Conservation (phyloP, 2,329 filamentous ascomycete species). For the Neofusicoccum kwambonambiense region DNA sequence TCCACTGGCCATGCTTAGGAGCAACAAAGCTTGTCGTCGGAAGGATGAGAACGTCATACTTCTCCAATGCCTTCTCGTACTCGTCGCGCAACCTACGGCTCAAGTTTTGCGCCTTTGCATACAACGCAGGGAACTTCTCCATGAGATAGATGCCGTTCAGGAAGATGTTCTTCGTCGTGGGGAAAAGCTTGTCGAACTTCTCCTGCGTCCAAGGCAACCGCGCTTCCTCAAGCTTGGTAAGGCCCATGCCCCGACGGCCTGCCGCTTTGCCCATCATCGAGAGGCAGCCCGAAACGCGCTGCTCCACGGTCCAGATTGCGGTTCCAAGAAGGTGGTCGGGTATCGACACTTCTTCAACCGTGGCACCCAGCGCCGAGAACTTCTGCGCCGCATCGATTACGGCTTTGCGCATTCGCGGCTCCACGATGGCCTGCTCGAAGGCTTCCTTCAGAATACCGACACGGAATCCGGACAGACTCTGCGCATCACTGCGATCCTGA, state of each 20-base stretch:
- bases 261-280: slow-evolving; percentile 43
- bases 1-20: slow-evolving; percentile 21
- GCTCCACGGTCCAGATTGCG: slow-evolving; percentile 49
- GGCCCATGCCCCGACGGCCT: slow-evolving; percentile 39
- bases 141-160: slow-evolving; percentile 43
- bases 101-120: slow-evolving; percentile 44
- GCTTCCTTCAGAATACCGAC: slow-evolving; percentile 30
- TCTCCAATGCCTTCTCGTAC: slow-evolving; percentile 38
- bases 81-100: slow-evolving; percentile 38
- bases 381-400: slow-evolving; percentile 43
- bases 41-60: slow-evolving; percentile 43
- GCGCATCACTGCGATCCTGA: neutral
- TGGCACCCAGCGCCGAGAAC: slow-evolving; percentile 48
- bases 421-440: slow-evolving; percentile 28
- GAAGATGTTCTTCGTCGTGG: slow-evolving; percentile 47
- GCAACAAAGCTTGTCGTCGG: slow-evolving; percentile 33
- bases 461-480: slow-evolving; percentile 25
- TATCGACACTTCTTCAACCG: slow-evolving; percentile 46
- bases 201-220: slow-evolving; percentile 49
- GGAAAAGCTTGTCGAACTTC: slow-evolving; percentile 51
- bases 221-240: slow-evolving; percentile 50
- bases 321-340: slow-evolving; percentile 50
- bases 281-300: slow-evolving; percentile 28
- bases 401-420: slow-evolving; percentile 38
- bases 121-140: slow-evolving; percentile 38